Percentiles rank a stretch among this genome's conserved stretches.
Evolutionary conservation across 1,284 basidiomycete genomes (phyloP).

Genomic region (Boletellus deceptivus): DNA sequence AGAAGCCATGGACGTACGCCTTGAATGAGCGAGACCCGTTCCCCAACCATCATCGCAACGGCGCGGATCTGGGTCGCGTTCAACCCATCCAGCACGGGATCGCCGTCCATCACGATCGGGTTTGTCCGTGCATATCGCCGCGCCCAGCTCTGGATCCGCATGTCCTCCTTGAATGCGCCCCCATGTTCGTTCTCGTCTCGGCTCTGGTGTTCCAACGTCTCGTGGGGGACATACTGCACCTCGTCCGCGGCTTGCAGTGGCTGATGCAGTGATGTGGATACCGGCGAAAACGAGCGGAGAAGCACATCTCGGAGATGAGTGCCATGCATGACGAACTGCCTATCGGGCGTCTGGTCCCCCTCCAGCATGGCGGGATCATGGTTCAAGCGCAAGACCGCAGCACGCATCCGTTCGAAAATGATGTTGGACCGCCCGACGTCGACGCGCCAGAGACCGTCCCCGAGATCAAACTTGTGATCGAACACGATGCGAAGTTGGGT

Average conservation of each 20-base stretch:
- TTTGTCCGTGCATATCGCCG: conserved; percentile 56
- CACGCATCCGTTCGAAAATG: conserved; percentile 66
- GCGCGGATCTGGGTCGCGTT: conserved; percentile 83
- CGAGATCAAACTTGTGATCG: conserved; percentile 47
- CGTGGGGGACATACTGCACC: conserved; percentile 35
- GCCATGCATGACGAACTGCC: conserved; percentile 58
- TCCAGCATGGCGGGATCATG: conserved; percentile 52
- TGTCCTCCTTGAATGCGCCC: conserved; percentile 67
- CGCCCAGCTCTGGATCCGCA: conserved; percentile 76
- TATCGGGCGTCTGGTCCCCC: conserved; percentile 32
- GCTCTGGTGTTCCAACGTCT: conserved; percentile 36
- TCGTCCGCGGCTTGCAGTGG: conserved; percentile 37
- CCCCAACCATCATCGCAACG: conserved; percentile 83
- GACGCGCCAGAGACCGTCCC: conserved; percentile 61
- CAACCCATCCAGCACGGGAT: conserved; percentile 66
- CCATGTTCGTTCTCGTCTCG: conserved; percentile 23
- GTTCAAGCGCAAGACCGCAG: conserved; percentile 61
- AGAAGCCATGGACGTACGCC: conserved; percentile 56
- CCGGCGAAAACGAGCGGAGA: conserved; percentile 49
- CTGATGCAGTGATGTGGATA: conserved; percentile 28
- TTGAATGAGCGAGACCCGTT: conserved; percentile 80
- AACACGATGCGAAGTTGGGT: conserved; percentile 61
- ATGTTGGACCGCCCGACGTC: conserved; percentile 72
- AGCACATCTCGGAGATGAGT: conserved; percentile 70
- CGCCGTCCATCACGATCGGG: conserved; percentile 75